Evolutionary conservation across 176 grass and related monocot species (phyloP), one percentile per base, ranked within the genome.

Genomic region (Ensete ventricosum): DNA sequence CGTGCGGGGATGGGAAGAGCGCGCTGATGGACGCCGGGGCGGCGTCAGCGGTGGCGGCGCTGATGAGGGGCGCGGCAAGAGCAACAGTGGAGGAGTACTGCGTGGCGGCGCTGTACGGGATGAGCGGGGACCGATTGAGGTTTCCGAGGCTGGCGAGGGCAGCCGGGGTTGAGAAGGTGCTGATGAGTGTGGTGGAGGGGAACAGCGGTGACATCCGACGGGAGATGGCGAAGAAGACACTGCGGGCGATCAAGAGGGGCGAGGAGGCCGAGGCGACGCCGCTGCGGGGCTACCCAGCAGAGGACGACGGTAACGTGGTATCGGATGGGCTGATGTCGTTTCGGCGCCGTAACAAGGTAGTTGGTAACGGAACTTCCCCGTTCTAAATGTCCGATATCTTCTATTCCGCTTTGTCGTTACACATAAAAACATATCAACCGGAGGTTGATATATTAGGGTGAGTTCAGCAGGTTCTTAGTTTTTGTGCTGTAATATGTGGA

Each of bases 291-390:
- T 68, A 14, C 17, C 50, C 53, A 0, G 81, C 60, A 14, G 84
- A 99, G 2, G 78, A 86, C 67, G 84, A 81, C 57, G 81, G 86
- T 8, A 91, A 84, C 54, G 84, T 89, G 48, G 86, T 95, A 6
- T 99, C 96, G 0, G 86, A 94, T 53, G 88, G 96, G 17, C 83
- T 99, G 73, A 85, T 92, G 74, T 87, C 88, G 16, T 99, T 95
- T 80, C 90, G 82, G 17, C 84, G 84, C 12, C 80, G 81, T 81
- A 49, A 80, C 67, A 85, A 72, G 20, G 84, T 89, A 55, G 67
- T 85, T 29, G 79, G 73, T 2, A 57, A 9, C 10, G 84, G 65
- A 21, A 82, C 90, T 0, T 23, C 86, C 82, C 87, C 91, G 74
- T 99, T 99, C 82, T 94, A 83, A 87, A 23, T 12, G 50, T 14